These are phyloP conservation scores for Saccharomyces hybrid DNA, from an alignment of 1,139 yeast genomes.

Conservation along the genomic window DNA sequence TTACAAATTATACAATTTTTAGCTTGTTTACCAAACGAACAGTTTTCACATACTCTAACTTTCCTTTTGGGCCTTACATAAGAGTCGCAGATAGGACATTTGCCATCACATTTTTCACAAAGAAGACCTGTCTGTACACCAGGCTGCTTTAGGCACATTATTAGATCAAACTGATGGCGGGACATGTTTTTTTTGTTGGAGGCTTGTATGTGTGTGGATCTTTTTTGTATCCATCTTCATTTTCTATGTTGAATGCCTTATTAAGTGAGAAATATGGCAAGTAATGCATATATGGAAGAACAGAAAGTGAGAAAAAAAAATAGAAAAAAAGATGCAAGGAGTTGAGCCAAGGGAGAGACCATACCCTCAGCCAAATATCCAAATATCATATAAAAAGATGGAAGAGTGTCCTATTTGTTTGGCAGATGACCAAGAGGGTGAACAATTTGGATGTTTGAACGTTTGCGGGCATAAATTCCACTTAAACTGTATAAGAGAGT, in stretches of 20 bases:
- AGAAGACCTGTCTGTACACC: conserved; percentile 64
- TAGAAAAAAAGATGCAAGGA: background rate
- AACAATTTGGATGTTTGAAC: conserved; percentile 15
- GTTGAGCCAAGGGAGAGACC: background rate
- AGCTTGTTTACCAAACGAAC: conserved; percentile 63
- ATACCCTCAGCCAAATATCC: background rate
- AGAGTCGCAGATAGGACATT: conserved; percentile 88
- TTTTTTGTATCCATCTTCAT: background rate
- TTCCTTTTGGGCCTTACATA: conserved; percentile 66
- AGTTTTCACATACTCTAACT: conserved; percentile 77
- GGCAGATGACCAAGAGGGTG: conserved; percentile 20
- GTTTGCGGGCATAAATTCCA: conserved; percentile 29
- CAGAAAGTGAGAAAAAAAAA: background rate
- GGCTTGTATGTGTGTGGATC: background rate
- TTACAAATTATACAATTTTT: conserved; percentile 75
- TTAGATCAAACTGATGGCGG: conserved; percentile 80
- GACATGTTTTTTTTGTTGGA: conserved; percentile 46
- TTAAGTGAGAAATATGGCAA: background rate
- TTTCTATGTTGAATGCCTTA: background rate
- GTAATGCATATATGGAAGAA: background rate
- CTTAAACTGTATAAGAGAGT: conserved; percentile 24
- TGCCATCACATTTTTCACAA: conserved; percentile 84
- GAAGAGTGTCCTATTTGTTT: conserved; percentile 31
- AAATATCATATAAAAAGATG: conserved; percentile 16
- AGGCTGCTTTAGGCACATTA: conserved; percentile 81